Evolutionary conservation across 2,329 filamentous ascomycete species (phyloP), one percentile per base, ranked within the genome.

Genomic region (Boeremia exigua): DNA sequence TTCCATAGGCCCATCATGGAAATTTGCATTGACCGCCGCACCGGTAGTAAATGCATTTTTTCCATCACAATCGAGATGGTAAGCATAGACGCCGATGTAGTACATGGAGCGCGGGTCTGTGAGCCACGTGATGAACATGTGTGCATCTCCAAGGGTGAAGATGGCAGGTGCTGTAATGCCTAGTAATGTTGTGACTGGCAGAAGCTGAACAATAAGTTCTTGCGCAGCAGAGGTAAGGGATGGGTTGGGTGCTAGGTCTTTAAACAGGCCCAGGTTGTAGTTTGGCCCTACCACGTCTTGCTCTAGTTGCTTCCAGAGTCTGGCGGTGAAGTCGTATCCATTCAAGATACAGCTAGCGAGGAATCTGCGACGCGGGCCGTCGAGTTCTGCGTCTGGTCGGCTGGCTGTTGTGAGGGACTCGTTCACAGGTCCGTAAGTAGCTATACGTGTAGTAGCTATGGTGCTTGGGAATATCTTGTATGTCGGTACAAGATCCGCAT

Each of bases 61-160:
- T 1, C 44, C 43, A 30, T 49, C 38, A 3, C 54, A 57, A 39
- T 47, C 29, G 12, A 64, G 14, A 11, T 37, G 48, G 19, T 33
- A 28, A 2, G 48, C 38, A 2, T 23, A 27, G 14, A 30, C n/a
- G 14, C 51, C 15, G 27, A 62, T 60, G 38, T 62, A 64, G 25
- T 59, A 62, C 47, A 56, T 54, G 0, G 56, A 64, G 12, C 61
- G 57, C 25, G 59, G 57, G 29, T 64, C 61, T 0, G 61, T 60
- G 11, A 64, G 40, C 61, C 61, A 64, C 0, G 54, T 64, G 10
- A 64, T 19, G 37, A 64, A 64, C 15, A 62, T 33, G 1, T 50
- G 47, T 2, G 59, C 59, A 10, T 64, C 59, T 39, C 57, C 47
- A 7, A 55, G 7, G 8, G 38, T 44, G 19, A 62, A 56, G 1